Conservation (phyloP, 2,329 filamentous ascomycete species). For the Phaeosphaeriaceae sp. region DNA sequence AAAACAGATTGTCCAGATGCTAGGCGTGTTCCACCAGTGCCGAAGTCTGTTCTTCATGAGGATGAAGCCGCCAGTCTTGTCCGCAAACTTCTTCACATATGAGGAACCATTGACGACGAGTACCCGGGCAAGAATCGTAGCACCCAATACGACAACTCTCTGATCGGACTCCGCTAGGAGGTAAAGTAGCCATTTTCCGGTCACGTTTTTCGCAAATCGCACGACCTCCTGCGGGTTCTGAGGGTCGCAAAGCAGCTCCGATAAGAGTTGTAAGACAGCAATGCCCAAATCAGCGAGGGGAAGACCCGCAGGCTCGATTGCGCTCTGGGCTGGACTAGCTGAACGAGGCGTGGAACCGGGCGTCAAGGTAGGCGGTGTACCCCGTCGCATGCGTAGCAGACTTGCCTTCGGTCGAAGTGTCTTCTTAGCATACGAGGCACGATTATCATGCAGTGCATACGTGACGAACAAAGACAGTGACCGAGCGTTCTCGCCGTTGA, state of each 20-base stretch:
- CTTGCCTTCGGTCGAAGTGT: constrained; percentile 45
- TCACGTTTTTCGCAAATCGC: constrained; percentile 92
- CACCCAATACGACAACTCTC: constrained; percentile 79
- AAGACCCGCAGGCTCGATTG: constrained; percentile 34
- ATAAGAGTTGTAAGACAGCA: constrained; percentile 78
- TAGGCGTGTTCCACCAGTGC: constrained; percentile 86
- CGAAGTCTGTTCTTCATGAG: constrained; percentile 84
- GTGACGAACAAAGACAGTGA: constrained; percentile 92
- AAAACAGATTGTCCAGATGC: constrained; percentile 87
- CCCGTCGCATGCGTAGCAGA: constrained; percentile 37
- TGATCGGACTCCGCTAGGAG: constrained; percentile 86
- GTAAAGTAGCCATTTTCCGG: constrained; percentile 96
- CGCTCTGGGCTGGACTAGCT: constrained; percentile 35
- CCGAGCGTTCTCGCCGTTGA: constrained; percentile 83
- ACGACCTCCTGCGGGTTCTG: constrained; percentile 73
- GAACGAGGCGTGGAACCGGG: constrained; percentile 41
- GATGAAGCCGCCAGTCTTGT: constrained; percentile 85
- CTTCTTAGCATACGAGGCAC: constrained; percentile 51
- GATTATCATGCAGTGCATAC: constrained; percentile 78
- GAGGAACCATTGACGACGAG: constrained; percentile 80
- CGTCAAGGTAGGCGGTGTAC: constrained; percentile 33
- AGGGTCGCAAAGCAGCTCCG: constrained; percentile 77
- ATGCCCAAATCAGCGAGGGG: constrained; percentile 75
- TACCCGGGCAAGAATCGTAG: constrained; percentile 82
- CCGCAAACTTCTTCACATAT: constrained; percentile 85